Base-by-base conservation (phyloP, 805 yeast species). In the Yarrowia sp. region DNA sequence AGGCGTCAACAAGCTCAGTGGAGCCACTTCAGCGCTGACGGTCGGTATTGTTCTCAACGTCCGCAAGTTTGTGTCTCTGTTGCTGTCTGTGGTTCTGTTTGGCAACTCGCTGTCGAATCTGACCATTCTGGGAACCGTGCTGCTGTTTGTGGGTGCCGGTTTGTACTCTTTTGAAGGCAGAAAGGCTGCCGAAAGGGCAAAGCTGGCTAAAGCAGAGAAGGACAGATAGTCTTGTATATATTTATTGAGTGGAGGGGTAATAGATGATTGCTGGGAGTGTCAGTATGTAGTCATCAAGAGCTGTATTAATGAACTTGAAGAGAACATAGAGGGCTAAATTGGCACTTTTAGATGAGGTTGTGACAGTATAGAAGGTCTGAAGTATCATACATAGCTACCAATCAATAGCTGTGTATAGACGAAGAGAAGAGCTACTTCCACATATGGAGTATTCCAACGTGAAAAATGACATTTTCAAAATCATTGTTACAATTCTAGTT, bases 1-100 rank as follows among this genome's bases (percentile, higher is more conserved):
- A 13, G 92, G 94, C 5, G 94, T 89, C 13, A 88, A 87, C 73
- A 80, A 79, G 72, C 77, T 90, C 30, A 86, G 87, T 0, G 85
- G 88, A 19, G 75, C 75, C 9, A 81, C 87, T 1, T 79, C 84
- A n/a, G 88, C 93, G 0, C 74, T 90, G 50, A 86, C 91, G 0
- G 84, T 89, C 2, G 82, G 87, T 0, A 84, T 90, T 13, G 84
- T 87, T 0, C 78, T 89, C 33, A 79, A 87, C 42, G 75, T 88
- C 12, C 80, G 95, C 58, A 87, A 89, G 75, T 84, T 89, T 69
- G 75, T 82, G 10, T 86, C 91, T 68, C 77, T 90, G 69, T 64
- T 85, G 42, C 71, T 90, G 24, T 87, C 91, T 68, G 79, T 87
- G 67, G 72, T 76, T 42, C 49, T 87, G 2, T 89, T 87, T 75